Evolutionary conservation across 2,329 filamentous ascomycete species (phyloP), one percentile per base, ranked within the genome.

Genomic region (Monosporascus sp.): DNA sequence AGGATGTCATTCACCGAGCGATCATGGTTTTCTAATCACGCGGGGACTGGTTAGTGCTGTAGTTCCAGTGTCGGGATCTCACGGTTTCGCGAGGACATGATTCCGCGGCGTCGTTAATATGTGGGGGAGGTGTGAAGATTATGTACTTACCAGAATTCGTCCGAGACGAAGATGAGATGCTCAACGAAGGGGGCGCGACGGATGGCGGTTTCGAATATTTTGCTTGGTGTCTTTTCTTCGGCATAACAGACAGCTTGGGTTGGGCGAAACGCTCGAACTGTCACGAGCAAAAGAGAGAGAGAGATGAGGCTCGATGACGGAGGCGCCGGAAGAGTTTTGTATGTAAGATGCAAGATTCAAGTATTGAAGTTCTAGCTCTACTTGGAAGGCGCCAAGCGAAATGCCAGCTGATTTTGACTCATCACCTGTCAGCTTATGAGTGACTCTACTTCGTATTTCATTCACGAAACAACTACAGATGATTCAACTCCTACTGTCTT

Each of bases 1-100:
- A 86, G 77, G 56, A 84, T 71, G 57, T 85, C 78, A 65, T 86
- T 86, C 64, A 86, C 83, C 55, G 76, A 70, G 49, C 70, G 73
- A 48, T 58, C 69, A 69, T 69, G 68, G 52, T 58, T 66, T 53
- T 62, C 65, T 70, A 61, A 20, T 51, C 22, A 19, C 9, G 16
- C 48, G 20, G 37, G 11, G 14, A 19, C 26, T 40, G 48, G 47
- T 53, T 53, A 53, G 47, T 22, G 46, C 41, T 31, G 9, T 31
- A 31, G 27, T 31, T 31, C 27, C 27, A 31, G 27, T 31, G 9
- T 31, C 27, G 9, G 27, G 27, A 11, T 11, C 27, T 2, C 27
- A 31, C 9, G 9, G 27, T 31, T 31, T 31, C 27, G 27, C 27
- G 11, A 35, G 11, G 31, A 11, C 31, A 35, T 14, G 31, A 35